These are phyloP conservation scores for Solanum hybrid DNA, from an alignment of 305 asterid species.

Conservation along the genomic window DNA sequence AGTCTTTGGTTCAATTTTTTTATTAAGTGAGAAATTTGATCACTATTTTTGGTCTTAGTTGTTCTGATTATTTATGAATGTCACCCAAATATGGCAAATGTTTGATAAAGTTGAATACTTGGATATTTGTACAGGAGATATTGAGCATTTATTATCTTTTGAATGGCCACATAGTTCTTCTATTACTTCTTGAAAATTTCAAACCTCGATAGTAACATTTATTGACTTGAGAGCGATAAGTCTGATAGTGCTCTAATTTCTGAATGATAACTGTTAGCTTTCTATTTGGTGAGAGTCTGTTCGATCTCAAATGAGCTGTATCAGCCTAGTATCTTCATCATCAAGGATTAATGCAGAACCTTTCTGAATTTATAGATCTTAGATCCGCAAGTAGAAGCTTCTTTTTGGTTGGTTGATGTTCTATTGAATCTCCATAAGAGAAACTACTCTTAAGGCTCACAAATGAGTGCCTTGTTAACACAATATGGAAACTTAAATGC, in stretches of 20 bases:
- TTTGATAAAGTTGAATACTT: neutral
- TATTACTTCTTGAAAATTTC: neutral
- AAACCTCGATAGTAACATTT: neutral
- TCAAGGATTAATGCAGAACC: neutral
- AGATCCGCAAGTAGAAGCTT: neutral
- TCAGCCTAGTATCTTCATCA: neutral
- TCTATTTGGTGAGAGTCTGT: neutral
- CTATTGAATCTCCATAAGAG: neutral
- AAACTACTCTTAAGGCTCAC: neutral
- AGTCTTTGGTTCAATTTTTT: slow-evolving; percentile 18
- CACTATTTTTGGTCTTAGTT: neutral
- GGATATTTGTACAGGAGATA: neutral
- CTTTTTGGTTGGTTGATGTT: neutral
- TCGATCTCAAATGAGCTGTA: neutral
- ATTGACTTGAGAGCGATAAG: neutral
- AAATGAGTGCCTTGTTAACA: neutral
- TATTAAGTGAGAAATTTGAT: neutral
- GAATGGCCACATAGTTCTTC: neutral
- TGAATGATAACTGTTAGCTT: neutral
- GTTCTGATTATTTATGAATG: neutral
- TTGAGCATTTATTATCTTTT: neutral
- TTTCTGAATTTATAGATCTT: neutral
- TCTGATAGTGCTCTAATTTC: neutral
- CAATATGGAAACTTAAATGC: slow-evolving; percentile 13
- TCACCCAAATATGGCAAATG: neutral